Conservation (phyloP, 371 early-diverging fungal genomes). For the Syncephalastrum racemosum region DNA sequence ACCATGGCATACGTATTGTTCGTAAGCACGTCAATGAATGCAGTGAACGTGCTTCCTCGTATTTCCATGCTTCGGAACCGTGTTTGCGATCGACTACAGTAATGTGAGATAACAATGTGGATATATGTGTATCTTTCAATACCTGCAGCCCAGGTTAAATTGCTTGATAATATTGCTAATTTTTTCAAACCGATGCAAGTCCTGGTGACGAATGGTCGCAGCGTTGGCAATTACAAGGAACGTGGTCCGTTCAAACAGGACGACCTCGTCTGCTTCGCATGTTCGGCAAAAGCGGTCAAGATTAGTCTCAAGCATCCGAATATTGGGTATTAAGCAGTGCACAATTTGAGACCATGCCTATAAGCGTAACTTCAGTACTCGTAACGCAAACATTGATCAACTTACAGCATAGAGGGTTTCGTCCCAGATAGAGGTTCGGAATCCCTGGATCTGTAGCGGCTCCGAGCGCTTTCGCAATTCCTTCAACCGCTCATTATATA, state of each 20-base stretch:
- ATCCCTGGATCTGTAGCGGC: conserved; percentile 73
- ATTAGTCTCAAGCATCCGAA: conserved; percentile 74
- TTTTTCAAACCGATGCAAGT: conserved; percentile 86
- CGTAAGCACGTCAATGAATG: conserved; percentile 91
- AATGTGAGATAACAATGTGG: not conserved
- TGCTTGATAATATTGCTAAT: conserved; percentile 94
- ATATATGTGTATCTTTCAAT: conserved; percentile 8
- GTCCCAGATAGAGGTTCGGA: conserved; percentile 95
- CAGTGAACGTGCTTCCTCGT: conserved; percentile 75
- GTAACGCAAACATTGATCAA: not conserved
- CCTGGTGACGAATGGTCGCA: conserved; percentile 55
- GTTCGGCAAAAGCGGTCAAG: conserved; percentile 76
- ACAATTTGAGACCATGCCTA: conserved; percentile 97
- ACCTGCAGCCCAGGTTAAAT: conserved; percentile 86
- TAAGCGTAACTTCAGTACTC: not conserved
- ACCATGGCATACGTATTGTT: conserved; percentile 94
- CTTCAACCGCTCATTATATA: conserved; percentile 66
- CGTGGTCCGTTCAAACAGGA: conserved; percentile 91
- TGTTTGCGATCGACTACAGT: conserved; percentile 64
- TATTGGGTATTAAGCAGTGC: conserved; percentile 92
- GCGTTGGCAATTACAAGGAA: conserved; percentile 91
- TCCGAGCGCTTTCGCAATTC: conserved; percentile 75
- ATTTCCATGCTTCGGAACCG: conserved; percentile 91
- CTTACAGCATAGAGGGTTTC: conserved; percentile 87
- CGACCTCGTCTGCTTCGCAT: conserved; percentile 93